Evolutionary conservation across 768 basidiomycete genomes (phyloP), one percentile per base, ranked within the genome.

Genomic region (Boletellus ananas): DNA sequence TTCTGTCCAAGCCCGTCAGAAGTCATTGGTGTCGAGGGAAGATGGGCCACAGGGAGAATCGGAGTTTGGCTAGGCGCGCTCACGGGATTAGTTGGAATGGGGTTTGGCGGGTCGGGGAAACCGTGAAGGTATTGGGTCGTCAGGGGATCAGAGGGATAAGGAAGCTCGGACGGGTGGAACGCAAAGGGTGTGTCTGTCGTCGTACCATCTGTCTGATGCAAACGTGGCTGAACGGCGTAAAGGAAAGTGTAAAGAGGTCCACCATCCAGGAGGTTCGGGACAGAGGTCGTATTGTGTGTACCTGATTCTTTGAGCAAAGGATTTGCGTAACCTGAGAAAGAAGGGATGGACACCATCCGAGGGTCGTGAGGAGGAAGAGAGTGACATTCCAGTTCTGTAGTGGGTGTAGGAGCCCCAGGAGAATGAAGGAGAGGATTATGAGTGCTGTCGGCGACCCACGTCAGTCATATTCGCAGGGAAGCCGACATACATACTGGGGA

Each of bases 401-500:
- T 2, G 20, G 38, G 48, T 12, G 8, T 2, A 20, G 41, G 0
- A 23, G 11, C 41, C 29, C 33, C 3, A 6, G 4, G n/a, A 4
- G 3, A 13, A 9, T 36, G 17, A n/a, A 13, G 10, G 12, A 23
- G 23, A 12, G 1, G 21, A 27, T 34, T 23, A 9, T 10, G 2
- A 23, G 18, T 33, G 18, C 37, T 49, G 31, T 38, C 1, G 16
- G 21, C 5, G 17, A 37, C 27, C 35, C 17, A 38, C 13, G 38
- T 43, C n/a, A 11, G 16, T 36, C n/a, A 6, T 7, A 36, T 18
- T 34, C 18, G 16, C 13, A n/a, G 6, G 6, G 11, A 3, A 47
- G 37, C 41, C 4, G 6, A 8, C 9, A 33, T 29, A 41, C 58
- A 14, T 53, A 60, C 58, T 12, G 9, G 3, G 4, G 3, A 42